phyloP scores from a whole-genome alignment of 164 flowering plant genomes.

The Paratinospora sagittata region DNA sequence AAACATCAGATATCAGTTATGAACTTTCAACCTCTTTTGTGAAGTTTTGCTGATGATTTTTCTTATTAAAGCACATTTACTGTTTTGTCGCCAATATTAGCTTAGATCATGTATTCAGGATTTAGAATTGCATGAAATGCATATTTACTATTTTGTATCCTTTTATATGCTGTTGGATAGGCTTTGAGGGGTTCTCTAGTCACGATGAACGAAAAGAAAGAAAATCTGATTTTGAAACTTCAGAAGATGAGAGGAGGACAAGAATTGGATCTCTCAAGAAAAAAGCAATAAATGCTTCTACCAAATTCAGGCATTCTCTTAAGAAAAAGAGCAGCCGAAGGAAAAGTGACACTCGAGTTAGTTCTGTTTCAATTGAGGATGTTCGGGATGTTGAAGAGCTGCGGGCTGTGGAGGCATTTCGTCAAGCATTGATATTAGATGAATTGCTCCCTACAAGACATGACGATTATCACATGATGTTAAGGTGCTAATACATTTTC shows the following conservation, averaged over 20 bases:
- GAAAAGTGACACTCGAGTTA: constrained; percentile 60
- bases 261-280: constrained; percentile 71
- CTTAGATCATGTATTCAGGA: background rate
- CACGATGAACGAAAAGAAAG: constrained; percentile 73
- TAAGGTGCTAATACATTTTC: constrained; percentile 41
- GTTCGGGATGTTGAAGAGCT: constrained; percentile 78
- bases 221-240: constrained; percentile 80
- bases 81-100: background rate
- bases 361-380: constrained; percentile 87
- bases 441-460: constrained; percentile 62
- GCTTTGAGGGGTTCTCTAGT: constrained; percentile 48
- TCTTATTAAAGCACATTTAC: background rate
- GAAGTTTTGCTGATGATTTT: background rate
- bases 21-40: background rate
- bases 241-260: constrained; percentile 88
- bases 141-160: background rate
- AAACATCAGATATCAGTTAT: background rate
- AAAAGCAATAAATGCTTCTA: constrained; percentile 81
- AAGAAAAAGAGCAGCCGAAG: constrained; percentile 63
- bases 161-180: constrained; percentile 17
- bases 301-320: constrained; percentile 74
- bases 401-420: constrained; percentile 76
- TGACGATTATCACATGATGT: constrained; percentile 91
- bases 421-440: constrained; percentile 68
- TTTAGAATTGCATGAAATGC: background rate